Evolutionary conservation across 1,139 yeast genomes (phyloP).

Genomic region (Insectozyma bohioensis): DNA sequence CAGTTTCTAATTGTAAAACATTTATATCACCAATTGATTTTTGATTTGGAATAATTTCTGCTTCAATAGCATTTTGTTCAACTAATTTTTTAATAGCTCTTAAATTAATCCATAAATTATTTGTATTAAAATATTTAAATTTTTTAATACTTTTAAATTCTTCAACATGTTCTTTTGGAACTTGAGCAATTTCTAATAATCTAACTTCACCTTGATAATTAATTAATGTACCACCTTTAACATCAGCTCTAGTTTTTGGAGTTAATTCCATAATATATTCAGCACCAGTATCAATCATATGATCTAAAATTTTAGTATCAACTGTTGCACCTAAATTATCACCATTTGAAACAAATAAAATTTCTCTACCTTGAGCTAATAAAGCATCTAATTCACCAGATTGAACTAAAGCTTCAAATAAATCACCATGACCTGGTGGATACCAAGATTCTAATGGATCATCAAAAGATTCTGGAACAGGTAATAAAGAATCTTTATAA

Average conservation of each 20-base stretch:
- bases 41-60: conserved; percentile 94
- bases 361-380: conserved; percentile 91
- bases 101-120: conserved; percentile 95
- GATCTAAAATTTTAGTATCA: conserved; percentile 84
- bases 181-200: conserved; percentile 96
- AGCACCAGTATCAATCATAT: conserved; percentile 87
- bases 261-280: conserved; percentile 98
- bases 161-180: conserved; percentile 97
- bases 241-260: conserved; percentile 98
- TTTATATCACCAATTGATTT: conserved; percentile 81
- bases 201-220: conserved; percentile 95
- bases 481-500: conserved; percentile 88
- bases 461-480: conserved; percentile 78
- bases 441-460: conserved; percentile 89
- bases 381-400: conserved; percentile 92
- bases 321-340: conserved; percentile 99
- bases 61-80: conserved; percentile 76
- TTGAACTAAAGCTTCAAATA: conserved; percentile 85
- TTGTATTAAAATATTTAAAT: conserved; percentile 96
- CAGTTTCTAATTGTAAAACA: conserved; percentile 95
- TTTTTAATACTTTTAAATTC: conserved; percentile 97
- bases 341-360: conserved; percentile 94
- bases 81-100: conserved; percentile 92
- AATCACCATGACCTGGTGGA: conserved; percentile 99
- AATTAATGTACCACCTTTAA: conserved; percentile 98